Evolutionary conservation across 441 rosid genomes (phyloP), one percentile per base, ranked within the genome.

Genomic region (Erodium moschatum): DNA sequence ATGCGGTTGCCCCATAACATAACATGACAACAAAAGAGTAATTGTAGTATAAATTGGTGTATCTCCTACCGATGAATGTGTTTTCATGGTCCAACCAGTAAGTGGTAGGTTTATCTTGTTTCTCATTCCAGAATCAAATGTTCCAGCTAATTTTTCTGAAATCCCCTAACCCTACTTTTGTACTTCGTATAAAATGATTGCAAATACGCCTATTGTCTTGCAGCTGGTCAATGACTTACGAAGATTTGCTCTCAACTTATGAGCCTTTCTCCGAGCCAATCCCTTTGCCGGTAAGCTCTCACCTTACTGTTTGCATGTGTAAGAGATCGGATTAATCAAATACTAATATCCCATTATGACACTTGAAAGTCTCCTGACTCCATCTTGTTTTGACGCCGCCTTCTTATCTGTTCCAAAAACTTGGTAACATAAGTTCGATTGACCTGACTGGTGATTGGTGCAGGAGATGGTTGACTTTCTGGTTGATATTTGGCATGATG

Each of bases 381-480:
- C 38, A 33, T 33, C 38, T 33, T 33, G 38, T 5, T 33, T 0
- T 3, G 4, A 33, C 4, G 38, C 4, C 4, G 38, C 6, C 0
- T 33, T 33, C 38, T 33, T 33, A 33, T 33, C 38, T 33, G 0
- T 3, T 33, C 38, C 6, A 5, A 5, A 33, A 33, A 33, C 38
- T 33, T 33, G 38, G 38, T 33, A 33, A 33, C 38, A 33, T 33
- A 33, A 33, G 38, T 33, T 33, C 6, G 38, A 33, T 24, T 24
- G 27, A 24, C 38, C 38, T 1, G 38, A 33, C 38, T 33, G 38
- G 38, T 29, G 52, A 3, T 72, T 38, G 24, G n/a, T 80, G 85
- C 86, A 91, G 95, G 97, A 91, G 79, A 91, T 89, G 96, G 97
- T 91, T 64, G 96, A 91, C 78, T 91, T 91, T 65, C 76, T 91